phyloP scores from a whole-genome alignment of 2,329 filamentous ascomycete genomes.

The Sporothrix variecibatus region DNA sequence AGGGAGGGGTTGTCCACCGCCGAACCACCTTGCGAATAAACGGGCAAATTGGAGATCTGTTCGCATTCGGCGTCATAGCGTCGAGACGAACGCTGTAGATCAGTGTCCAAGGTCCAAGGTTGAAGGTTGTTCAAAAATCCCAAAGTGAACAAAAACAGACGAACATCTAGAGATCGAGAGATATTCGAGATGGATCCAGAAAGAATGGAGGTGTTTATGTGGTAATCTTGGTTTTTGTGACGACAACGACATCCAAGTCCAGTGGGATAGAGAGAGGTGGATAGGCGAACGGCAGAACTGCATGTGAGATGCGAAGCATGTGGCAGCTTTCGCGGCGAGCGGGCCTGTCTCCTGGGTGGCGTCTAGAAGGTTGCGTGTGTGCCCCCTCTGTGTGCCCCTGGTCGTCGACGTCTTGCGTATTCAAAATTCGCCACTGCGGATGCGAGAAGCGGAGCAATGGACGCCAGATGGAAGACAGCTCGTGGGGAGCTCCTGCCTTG shows the following conservation, averaged over 20 bases:
- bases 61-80: neutral
- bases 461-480: neutral
- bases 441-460: neutral
- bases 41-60: conserved; percentile 2
- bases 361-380: neutral
- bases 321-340: neutral
- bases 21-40: neutral
- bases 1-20: neutral
- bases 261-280: neutral
- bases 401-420: neutral
- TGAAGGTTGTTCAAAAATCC: neutral
- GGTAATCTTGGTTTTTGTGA: neutral
- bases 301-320: neutral
- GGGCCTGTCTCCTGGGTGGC: neutral
- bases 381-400: neutral
- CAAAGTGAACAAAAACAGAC: neutral
- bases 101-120: neutral
- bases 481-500: neutral
- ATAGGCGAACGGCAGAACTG: neutral
- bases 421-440: neutral
- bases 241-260: neutral
- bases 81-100: neutral
- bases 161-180: neutral
- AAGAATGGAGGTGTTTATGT: neutral
- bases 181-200: neutral